Evolutionary conservation across 179 eudicot species (phyloP), one percentile per base, ranked within the genome.

Genomic region (Heliamphora pulchella): DNA sequence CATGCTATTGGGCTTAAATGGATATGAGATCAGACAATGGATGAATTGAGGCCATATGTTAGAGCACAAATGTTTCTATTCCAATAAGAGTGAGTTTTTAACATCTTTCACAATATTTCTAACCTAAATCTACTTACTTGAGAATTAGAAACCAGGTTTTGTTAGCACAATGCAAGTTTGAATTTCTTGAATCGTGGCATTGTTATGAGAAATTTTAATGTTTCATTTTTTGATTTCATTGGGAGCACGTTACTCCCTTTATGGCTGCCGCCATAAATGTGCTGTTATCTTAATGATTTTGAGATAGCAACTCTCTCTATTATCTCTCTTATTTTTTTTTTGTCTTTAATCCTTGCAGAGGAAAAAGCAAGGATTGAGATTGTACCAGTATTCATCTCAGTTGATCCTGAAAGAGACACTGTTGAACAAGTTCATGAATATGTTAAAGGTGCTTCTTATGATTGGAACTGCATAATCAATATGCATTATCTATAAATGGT

Each of bases 341-440:
- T 51, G 9, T 5, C 5, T 51, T 79, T 57, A 31, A 8, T 71
- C 75, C 81, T 66, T 84, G 89, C 94, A 95, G 98, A 91, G 85
- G 82, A 84, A 58, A 91, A 89, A 54, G 83, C 97, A 59, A 90
- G 95, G 31, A 80, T 93, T 53, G 93, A 95, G 79, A 90, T 95
- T 9, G 89, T 93, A 74, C 98, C 98, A 6, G 88, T 95, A 71
- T 95, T 95, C 83, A 88, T 95, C 79, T 93, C 98, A 62, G 98
- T 95, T 83, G 98, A 95, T 86, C 98, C 98, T 41, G 98, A 95
- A 82, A 89, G 98, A 83, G 98, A 95, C 83, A 93, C 89, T 20
- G 97, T 95, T 81, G 98, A 95, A 87, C 98, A 95, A 91, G 98
- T 95, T 77, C 85, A 82, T 54, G 97, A 93, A 76, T 95, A 95